Base-by-base conservation (phyloP, 345 rosid species). In the Trapa bicornis region DNA sequence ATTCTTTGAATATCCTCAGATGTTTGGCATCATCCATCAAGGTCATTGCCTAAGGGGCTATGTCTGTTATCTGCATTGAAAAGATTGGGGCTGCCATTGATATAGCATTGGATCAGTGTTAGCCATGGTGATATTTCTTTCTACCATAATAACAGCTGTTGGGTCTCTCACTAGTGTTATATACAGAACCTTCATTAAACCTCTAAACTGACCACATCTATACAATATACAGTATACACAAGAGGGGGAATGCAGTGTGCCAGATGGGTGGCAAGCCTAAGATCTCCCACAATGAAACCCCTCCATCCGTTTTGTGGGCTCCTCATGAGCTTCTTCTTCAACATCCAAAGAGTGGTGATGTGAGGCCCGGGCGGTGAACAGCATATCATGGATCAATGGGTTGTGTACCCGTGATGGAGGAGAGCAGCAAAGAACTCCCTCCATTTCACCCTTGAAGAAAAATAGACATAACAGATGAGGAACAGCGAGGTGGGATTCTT, bases 391-490 rank as follows among this genome's bases (percentile, higher is more conserved):
- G 8, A 70, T 45, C 47, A 48, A 62, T 0, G 67, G 67, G 32
- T 70, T 48, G 38, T 62, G 48, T 6, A 29, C 13, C 45, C 67
- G 50, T 22, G 5, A 29, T 45, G 72, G 67, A 62, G 72, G 67
- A 15, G 67, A 70, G 16, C 67, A 36, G 60, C 37, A 66, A 33
- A 5, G 54, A 16, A 37, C 62, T 37, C n/a, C 29, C 45, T 48
- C 5, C 1, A 48, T 61, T 32, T 12, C 37, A 17, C n/a, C 36
- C 65, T 29, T 22, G 13, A 8, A 42, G 4, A 42, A 4, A 42
- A 42, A 8, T 8, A 42, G 8, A 42, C 45, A 42, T 42, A 42
- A 42, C 5, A 42, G 45, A 39, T 39, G 42, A 39, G 42, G 42
- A 39, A 61, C 0, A 61, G 2, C 8, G 65, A 14, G 45, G 33